phyloP scores from a whole-genome alignment of 2,329 filamentous ascomycete genomes.

The Fusarium sp. region DNA sequence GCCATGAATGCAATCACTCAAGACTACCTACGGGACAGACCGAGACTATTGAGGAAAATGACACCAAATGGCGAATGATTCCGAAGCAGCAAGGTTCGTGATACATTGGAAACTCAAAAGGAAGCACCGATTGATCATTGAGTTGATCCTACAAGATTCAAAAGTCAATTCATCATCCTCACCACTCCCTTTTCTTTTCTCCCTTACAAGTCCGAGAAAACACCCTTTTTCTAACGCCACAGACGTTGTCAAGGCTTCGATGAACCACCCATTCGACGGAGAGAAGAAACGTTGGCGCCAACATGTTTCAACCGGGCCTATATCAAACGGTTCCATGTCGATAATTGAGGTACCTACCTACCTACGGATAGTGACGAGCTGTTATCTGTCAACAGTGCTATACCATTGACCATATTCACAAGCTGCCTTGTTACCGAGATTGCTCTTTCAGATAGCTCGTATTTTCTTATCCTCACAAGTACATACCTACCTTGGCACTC shows the following conservation, averaged over 20 bases:
- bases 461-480: neutral
- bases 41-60: constrained; percentile 2
- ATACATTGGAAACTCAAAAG: neutral
- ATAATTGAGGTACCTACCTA: neutral
- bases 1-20: constrained; percentile 15
- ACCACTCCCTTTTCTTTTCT: constrained; percentile 11
- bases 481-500: constrained; percentile 1
- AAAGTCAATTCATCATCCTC: neutral
- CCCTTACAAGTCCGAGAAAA: constrained; percentile 11
- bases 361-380: neutral
- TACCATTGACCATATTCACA: neutral
- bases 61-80: neutral
- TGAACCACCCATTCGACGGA: neutral
- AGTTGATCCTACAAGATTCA: neutral
- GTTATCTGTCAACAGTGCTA: neutral
- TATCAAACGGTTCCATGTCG: constrained; percentile 14
- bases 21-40: constrained; percentile 16
- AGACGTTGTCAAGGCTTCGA: constrained; percentile 19
- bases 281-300: constrained; percentile 9
- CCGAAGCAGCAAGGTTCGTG: neutral
- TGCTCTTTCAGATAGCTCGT: neutral
- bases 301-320: constrained; percentile 6
- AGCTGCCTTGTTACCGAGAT: constrained; percentile 6
- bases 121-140: neutral
- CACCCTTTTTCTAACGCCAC: constrained; percentile 28